phyloP scores from a whole-genome alignment of 345 rosid genomes.

The Zanthoxylum bungeanum region DNA sequence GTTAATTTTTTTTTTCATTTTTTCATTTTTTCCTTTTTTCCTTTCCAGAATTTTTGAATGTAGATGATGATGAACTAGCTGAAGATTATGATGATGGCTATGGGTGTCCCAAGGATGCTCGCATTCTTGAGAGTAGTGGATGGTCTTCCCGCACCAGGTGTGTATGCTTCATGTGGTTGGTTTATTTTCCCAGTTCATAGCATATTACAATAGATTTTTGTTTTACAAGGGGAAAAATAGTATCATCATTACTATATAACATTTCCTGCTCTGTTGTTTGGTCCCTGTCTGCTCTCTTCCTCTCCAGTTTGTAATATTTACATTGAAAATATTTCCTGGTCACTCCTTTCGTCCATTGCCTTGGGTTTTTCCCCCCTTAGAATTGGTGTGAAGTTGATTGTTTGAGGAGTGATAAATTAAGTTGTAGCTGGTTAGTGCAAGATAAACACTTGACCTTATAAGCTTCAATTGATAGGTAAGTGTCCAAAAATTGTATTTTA shows the following conservation, averaged over 20 bases:
- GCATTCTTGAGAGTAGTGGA: conserved; percentile 80
- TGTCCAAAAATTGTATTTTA: not conserved
- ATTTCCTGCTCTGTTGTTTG: not conserved
- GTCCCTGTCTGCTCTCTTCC: not conserved
- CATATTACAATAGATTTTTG: not conserved
- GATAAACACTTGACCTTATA: not conserved
- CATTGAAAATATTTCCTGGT: not conserved
- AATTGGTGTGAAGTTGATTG: not conserved
- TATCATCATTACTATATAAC: not conserved
- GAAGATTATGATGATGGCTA: conserved; percentile 71
- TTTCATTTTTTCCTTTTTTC: conserved; percentile 6
- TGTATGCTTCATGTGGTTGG: conserved; percentile 13
- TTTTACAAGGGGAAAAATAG: not conserved
- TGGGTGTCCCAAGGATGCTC: conserved; percentile 50
- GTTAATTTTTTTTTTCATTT: not conserved
- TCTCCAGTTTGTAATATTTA: not conserved
- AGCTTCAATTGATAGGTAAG: not conserved
- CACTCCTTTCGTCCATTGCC: not conserved
- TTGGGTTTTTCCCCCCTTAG: not conserved
- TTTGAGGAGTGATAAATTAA: not conserved
- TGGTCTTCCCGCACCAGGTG: conserved; percentile 99
- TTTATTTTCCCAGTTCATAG: not conserved
- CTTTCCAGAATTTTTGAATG: conserved; percentile 73
- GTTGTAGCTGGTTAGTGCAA: not conserved
- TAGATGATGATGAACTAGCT: conserved; percentile 78